Evolutionary conservation across 2,329 filamentous ascomycete species (phyloP).

Genomic region (Phialocephala sp.): DNA sequence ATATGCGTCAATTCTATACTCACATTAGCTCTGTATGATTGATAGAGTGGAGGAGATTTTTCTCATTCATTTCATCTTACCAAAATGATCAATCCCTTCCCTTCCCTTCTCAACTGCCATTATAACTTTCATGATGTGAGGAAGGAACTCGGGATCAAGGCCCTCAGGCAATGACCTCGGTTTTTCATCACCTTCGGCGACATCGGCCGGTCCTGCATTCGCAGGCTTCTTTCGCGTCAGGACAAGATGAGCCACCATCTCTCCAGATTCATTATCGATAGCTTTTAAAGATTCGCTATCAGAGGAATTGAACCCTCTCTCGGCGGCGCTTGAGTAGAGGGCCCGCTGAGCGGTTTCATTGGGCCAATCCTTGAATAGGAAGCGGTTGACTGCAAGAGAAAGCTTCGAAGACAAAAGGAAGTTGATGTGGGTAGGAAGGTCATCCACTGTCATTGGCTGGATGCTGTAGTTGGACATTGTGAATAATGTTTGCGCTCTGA

Average conservation of each 20-base stretch:
- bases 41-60: too few species aligned
- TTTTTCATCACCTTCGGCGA: not conserved
- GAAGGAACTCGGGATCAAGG: not conserved
- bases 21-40: too few species aligned
- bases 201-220: not conserved
- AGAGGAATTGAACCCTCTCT: not conserved
- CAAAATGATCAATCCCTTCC: not conserved
- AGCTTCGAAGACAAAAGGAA: not conserved
- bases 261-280: not conserved
- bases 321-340: not conserved
- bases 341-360: not conserved
- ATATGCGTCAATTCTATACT: too few species aligned
- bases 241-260: not conserved
- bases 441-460: not conserved
- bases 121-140: not conserved
- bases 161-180: not conserved
- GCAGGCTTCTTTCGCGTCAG: not conserved
- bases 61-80: not conserved
- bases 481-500: too few species aligned
- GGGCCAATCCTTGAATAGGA: not conserved
- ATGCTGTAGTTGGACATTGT: not conserved
- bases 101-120: not conserved
- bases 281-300: not conserved
- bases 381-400: not conserved
- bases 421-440: not conserved